Conservation (phyloP, 2,329 filamentous ascomycete genomes). For the Cladosporium halotolerans region DNA sequence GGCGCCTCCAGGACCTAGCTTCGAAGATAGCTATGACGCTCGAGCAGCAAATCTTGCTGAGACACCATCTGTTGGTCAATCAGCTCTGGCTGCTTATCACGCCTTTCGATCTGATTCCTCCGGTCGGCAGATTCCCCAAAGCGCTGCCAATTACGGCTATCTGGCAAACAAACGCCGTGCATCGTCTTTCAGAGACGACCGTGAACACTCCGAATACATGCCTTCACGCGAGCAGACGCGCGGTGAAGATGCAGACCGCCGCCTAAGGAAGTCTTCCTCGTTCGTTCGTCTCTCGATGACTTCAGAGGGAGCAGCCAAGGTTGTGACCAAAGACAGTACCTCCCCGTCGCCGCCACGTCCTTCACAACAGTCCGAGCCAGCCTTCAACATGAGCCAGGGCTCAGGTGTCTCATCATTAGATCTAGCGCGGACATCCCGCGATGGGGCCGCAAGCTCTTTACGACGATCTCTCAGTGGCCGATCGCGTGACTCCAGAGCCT, state of each 20-base stretch:
- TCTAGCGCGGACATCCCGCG: neutral
- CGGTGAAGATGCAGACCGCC: neutral
- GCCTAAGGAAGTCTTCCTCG: slow-evolving; percentile 34
- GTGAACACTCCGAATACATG: neutral
- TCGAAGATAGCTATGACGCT: neutral
- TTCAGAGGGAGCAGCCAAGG: slow-evolving; percentile 82
- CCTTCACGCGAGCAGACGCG: neutral
- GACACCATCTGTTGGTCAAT: neutral
- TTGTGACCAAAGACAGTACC: slow-evolving; percentile 62
- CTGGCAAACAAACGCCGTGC: slow-evolving; percentile 42
- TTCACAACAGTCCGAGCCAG: slow-evolving; percentile 18
- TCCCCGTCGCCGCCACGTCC: slow-evolving; percentile 60
- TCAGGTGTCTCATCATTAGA: slow-evolving; percentile 3
- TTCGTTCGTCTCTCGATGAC: slow-evolving; percentile 74
- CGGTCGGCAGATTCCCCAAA: slow-evolving; percentile 1
- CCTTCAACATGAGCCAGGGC: slow-evolving; percentile 4
- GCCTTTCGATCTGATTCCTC: neutral
- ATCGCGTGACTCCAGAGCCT: slow-evolving; percentile 79
- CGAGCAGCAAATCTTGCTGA: neutral
- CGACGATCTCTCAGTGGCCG: slow-evolving; percentile 55
- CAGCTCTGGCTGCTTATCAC: slow-evolving; percentile 4
- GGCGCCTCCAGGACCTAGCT: neutral
- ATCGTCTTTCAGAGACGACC: slow-evolving; percentile 27
- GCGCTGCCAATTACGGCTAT: slow-evolving; percentile 11
- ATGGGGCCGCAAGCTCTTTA: neutral